These are phyloP conservation scores for Filobasidium wieringae DNA, from an alignment of 768 basidiomycete genomes.

Conservation along the genomic window DNA sequence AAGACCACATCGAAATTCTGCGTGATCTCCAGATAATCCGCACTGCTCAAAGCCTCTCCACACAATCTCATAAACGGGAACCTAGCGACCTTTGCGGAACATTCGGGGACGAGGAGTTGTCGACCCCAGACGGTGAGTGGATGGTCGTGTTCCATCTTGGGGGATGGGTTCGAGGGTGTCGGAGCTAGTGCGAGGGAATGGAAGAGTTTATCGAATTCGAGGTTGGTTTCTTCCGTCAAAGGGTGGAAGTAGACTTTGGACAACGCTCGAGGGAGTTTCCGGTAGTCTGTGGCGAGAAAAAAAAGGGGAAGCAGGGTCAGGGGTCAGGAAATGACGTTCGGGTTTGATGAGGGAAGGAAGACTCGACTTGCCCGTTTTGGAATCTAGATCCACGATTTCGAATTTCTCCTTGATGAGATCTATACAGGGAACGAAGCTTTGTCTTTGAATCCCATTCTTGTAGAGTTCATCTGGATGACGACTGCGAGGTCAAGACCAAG, in stretches of 20 bases:
- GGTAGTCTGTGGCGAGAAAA: constrained; percentile 58
- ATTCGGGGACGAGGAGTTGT: constrained; percentile 63
- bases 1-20: constrained; percentile 79
- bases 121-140: constrained; percentile 81
- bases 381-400: constrained; percentile 81
- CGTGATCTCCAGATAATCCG: constrained; percentile 91
- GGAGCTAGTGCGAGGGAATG: constrained; percentile 46
- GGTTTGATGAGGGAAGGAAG: neutral
- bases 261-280: constrained; percentile 81
- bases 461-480: constrained; percentile 95
- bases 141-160: constrained; percentile 43
- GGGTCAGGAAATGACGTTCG: constrained; percentile 2
- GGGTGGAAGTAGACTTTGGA: constrained; percentile 89
- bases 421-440: constrained; percentile 88
- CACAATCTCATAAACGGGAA: constrained; percentile 81
- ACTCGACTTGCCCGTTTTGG: constrained; percentile 64
- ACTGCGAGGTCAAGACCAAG: constrained; percentile 42
- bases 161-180: constrained; percentile 14
- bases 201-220: constrained; percentile 77
- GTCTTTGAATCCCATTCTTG: constrained; percentile 94
- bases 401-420: constrained; percentile 80
- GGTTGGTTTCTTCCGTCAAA: constrained; percentile 51
- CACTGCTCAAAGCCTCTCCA: constrained; percentile 76
- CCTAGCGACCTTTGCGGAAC: constrained; percentile 64
- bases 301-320: neutral